Base-by-base conservation (phyloP, 805 yeast genomes). In the Suhomyces vadensis region DNA sequence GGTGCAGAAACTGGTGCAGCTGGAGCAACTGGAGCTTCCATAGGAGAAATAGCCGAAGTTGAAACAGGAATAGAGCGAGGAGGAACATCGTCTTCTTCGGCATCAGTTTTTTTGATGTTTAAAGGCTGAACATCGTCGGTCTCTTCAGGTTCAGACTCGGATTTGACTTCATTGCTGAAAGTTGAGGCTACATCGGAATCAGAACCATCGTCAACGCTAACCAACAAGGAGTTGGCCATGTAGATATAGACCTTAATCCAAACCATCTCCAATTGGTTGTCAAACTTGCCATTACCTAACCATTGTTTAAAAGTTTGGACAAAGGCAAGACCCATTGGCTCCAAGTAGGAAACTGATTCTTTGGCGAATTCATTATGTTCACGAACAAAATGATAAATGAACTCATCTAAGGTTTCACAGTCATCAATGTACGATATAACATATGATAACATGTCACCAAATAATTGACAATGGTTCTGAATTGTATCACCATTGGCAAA, bases 171-270 rank as follows among this genome's bases (percentile, higher is more conserved):
- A 25, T 26, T 42, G 31, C 59, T 51, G 40, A 46, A 40, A 27
- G 56, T 47, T 3, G 67, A 60, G 10, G 58, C 64, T 14, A 37
- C 54, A 25, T 64, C 69, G n/a, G 50, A 48, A 8, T 47, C 53
- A 24, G 41, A 37, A 13, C 31, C 31, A 33, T 54, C 57, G 36
- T 54, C 62, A 21, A 54, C 51, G 23, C 50, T 52, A 31, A 51
- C 59, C 50, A 71, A 66, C 22, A 71, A 53, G 22, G 57, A 54
- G 48, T 70, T 68, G n/a, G 74, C 74, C 49, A 71, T 49, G 44
- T 53, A 64, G n/a, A 70, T 59, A 52, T 65, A 71, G 22, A 69
- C 55, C 52, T 67, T 63, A 21, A 70, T 64, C 75, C 75, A 71
- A 46, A 63, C 57, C 19, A 53, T 52, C 53, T 71, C 74, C 57